Evolutionary conservation across 352 stramenopile species (phyloP), one percentile per base, ranked within the genome.

Genomic region (Phytophthora syringae): DNA sequence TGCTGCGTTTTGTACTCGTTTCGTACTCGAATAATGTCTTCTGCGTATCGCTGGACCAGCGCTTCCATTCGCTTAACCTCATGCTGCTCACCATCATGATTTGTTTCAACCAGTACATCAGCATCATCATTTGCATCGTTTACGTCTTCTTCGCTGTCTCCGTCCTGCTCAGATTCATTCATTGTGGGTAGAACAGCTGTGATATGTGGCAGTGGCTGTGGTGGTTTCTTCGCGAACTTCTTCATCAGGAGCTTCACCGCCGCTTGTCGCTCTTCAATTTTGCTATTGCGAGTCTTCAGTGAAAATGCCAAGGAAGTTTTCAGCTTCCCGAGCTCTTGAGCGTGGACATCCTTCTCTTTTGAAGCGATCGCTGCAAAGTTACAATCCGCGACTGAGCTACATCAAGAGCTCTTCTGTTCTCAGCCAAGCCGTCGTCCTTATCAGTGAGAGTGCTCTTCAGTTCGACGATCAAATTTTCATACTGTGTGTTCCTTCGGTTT

Each of bases 401-500:
- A 1, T 68, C 65, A 7, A 86, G 55, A 6, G 72, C 60, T 25
- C 30, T 51, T 22, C 80, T 67, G 7, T 77, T 70, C 34, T 82
- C 71, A 5, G 48, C 39, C 15, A 89, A 50, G 3, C 68, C 74
- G 27, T 55, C 65, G 9, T 86, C 66, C 24, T 86, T 85, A 28
- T 83, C 82, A 10, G 67, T 52, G 0, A 90, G 47, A 2, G 80
- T 67, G 18, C 58, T 81, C 72, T 90, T 90, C 5, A 90, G 69
- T 51, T 90, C 82, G 1, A 86, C 72, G 28, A 90, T 89, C 15
- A 90, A 65, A n/a, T 87, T 68, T 25, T 90, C 82, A 55, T 90
- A 89, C 50, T 88, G 82, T 21, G 58, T 60, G 6, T 62, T 74
- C 7, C 80, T 63, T 27, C 58, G 70, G 7, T 67, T 75, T 40